Evolutionary conservation across 495 filamentous ascomycete species (phyloP), one percentile per base, ranked within the genome.

Genomic region (Stereocaulon alpinum): DNA sequence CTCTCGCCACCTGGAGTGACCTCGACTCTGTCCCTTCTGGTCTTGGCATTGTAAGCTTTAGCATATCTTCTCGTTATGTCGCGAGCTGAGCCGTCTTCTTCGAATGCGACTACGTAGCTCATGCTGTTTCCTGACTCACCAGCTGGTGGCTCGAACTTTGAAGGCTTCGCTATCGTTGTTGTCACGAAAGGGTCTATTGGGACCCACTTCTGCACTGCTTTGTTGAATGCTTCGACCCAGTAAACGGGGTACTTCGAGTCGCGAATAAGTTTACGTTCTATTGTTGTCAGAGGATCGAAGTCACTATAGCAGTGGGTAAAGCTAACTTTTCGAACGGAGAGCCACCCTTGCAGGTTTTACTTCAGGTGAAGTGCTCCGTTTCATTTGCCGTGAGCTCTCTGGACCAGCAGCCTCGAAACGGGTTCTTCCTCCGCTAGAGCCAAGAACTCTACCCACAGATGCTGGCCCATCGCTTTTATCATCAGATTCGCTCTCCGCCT

Each of bases 201-300:
- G 52, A 95, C 79, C 91, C 91, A 97, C 77, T 90, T 95, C 67
- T 96, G 86, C 34, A 86, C 76, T 15, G 84, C 86, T 58, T 82
- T 74, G 65, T 95, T 88, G 65, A 94, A 89, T 3, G 87, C 85
- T 71, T 98, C 93, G 2, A 96, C 84, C 93, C 93, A 98, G 68
- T 87, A 96, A 6, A 97, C 73, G 0, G 93, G 94, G 61, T 83
- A 87, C 2, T 78, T 69, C 4, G 89, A 92, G 66, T 85, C 84
- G 52, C 66, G 67, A 24, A 76, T 76, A 15, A 58, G 64, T 54
- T 69, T 73, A 55, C 37, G 50, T 42, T 52, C 54, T 51, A 2
- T 24, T 14, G n/a, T 30, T 7, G 17, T 60, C 24, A 60, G 58
- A 45, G 48, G 4, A 54, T 51, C 29, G n/a, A 17, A 53, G 10